Conservation (phyloP, 73 alveolate genomes). For the Tetrahymena borealis region DNA sequence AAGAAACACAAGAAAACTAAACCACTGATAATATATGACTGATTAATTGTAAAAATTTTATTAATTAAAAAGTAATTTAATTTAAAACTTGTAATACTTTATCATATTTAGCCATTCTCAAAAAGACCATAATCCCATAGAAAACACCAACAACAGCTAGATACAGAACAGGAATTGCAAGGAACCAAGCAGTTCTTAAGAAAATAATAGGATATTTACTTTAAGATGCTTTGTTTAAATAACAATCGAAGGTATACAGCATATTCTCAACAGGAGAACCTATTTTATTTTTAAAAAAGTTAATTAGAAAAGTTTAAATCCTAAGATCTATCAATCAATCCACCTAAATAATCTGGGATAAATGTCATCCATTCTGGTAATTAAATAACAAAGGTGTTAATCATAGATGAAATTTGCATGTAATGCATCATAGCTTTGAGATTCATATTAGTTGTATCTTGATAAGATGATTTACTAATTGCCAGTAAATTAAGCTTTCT, state of each 20-base stretch:
- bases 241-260: slow-evolving; percentile 18
- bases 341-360: not conserved
- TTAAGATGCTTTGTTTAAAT: not conserved
- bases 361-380: not conserved
- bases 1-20: not conserved
- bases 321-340: not conserved
- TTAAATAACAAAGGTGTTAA: not conserved
- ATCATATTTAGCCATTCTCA: not conserved
- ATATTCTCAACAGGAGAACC: slow-evolving; percentile 22
- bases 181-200: slow-evolving; percentile 24
- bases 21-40: not conserved
- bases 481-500: not conserved
- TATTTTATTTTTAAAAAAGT: not conserved
- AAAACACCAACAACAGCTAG: not conserved
- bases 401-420: not conserved
- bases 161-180: slow-evolving; percentile 14
- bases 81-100: no score
- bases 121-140: not conserved
- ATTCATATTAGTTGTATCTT: not conserved
- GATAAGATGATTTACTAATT: not conserved
- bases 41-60: not conserved
- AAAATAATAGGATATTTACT: not conserved
- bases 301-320: not conserved
- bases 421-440: not conserved
- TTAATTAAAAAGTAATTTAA: no score